A percentile compares a stretch with the other conserved stretches of the same genome.
phyloP scores from a whole-genome alignment of 2,329 filamentous ascomycete species.

The Pseudogymnoascus sp. region DNA sequence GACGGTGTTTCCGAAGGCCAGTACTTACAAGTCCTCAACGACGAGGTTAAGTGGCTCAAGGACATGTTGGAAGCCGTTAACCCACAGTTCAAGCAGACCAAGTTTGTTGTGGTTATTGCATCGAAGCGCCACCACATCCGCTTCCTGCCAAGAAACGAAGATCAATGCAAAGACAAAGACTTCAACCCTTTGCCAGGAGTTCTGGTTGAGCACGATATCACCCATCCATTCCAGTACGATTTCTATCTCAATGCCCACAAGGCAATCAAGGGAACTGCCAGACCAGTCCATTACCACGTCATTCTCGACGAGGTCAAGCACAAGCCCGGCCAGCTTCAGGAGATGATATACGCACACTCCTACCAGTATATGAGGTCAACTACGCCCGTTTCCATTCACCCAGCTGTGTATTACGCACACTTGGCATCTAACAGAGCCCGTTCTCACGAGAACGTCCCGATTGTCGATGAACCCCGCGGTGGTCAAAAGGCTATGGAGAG shows the following conservation, averaged over 20 bases:
- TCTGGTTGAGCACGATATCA: constrained; percentile 81
- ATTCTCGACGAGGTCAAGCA: constrained; percentile 72
- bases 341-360: constrained; percentile 88
- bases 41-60: constrained; percentile 50
- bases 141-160: constrained; percentile 59
- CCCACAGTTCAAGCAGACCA: constrained; percentile 26
- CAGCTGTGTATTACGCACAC: constrained; percentile 94
- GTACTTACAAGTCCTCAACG: constrained; percentile 67
- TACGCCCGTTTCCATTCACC: constrained; percentile 74
- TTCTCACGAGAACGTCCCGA: constrained; percentile 53
- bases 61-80: constrained; percentile 49
- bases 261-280: constrained; percentile 88
- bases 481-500: constrained; percentile 34
- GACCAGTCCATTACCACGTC: constrained; percentile 87
- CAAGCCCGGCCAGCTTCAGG: constrained; percentile 61
- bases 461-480: constrained; percentile 36
- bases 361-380: constrained; percentile 91
- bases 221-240: constrained; percentile 82
- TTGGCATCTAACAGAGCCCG: constrained; percentile 74
- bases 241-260: constrained; percentile 66
- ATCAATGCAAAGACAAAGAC: constrained; percentile 56
- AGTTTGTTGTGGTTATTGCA: constrained; percentile 78
- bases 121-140: constrained; percentile 93
- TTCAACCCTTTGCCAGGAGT: constrained; percentile 79
- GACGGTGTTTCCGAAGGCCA: constrained; percentile 88